phyloP scores from a whole-genome alignment of 2,329 filamentous ascomycete genomes.

The Arthrobotrys sinensis region DNA sequence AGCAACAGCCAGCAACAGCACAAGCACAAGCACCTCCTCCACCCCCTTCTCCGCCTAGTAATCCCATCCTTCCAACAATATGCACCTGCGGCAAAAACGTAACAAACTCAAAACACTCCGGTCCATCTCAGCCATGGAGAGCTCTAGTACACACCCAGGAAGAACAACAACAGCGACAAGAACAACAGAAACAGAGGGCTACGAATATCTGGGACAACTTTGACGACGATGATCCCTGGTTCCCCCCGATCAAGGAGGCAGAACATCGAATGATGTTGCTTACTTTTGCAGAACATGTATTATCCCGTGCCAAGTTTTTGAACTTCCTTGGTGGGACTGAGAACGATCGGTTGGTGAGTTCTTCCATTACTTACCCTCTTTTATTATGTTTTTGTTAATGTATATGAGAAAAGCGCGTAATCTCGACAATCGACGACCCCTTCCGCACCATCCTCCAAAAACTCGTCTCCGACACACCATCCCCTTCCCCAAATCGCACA shows the following conservation, averaged over 20 bases:
- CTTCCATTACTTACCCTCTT: neutral
- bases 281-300: slow-evolving; percentile 36
- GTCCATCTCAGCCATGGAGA: neutral
- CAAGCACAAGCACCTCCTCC: too few relatives aligned
- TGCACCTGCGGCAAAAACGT: neutral
- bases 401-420: slow-evolving; percentile 10
- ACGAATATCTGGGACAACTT: slow-evolving; percentile 17
- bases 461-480: slow-evolving; percentile 6
- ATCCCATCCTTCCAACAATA: neutral
- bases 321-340: slow-evolving; percentile 7
- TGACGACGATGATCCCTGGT: slow-evolving; percentile 42
- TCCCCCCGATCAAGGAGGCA: slow-evolving; percentile 5
- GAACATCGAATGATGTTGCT: slow-evolving; percentile 36
- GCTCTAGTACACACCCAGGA: neutral
- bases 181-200: neutral
- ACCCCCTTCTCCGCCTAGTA: neutral
- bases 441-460: slow-evolving; percentile 24
- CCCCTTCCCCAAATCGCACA: slow-evolving; percentile 23
- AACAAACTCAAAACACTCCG: neutral
- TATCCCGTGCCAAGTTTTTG: slow-evolving; percentile 24
- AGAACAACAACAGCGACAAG: too few relatives aligned
- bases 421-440: neutral
- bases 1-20: neutral
- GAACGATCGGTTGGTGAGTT: slow-evolving; percentile 25
- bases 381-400: neutral